Evolutionary conservation across 495 filamentous ascomycete species (phyloP), one percentile per base, ranked within the genome.

Genomic region (Daldinia loculata): DNA sequence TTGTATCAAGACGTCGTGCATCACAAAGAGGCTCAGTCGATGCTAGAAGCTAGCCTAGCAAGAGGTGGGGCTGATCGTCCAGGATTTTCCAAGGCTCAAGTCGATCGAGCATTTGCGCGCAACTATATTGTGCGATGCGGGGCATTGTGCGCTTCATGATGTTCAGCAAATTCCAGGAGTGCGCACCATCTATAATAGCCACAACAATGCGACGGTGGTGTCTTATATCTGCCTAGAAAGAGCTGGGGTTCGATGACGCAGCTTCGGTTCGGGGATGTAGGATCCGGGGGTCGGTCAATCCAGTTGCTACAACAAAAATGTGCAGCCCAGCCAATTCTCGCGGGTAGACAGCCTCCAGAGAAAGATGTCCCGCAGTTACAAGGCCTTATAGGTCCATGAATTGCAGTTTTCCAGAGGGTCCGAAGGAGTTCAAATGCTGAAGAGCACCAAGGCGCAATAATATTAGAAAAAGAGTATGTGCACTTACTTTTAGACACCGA

Each of bases 401-500:
- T 52, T 39, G 43, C 51, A 62, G 36, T 19, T 63, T 50, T 61
- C 34, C 61, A 43, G 53, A 38, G 34, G 52, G n/a, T 66, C 52
- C 41, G 17, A 4, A 26, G 39, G 71, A 72, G 67, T 67, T 66
- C 67, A 56, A 76, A 74, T 69, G 71, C 73, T 51, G 63, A 74
- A 69, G 71, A 71, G 41, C 32, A 57, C 65, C 36, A 45, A 51
- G 3, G 36, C 60, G 64, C 65, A 62, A 59, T 36, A 61, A 59
- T 26, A 62, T n/a, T 26, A 55, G n/a, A 45, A 26, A 69, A 53
- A 61, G 69, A 66, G 60, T 63, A 59, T 32, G 56, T 64, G 67
- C 52, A 77, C 77, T 78, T 76, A 79, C 77, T 78, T 79, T 79
- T 79, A 70, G 70, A 77, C 76, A 78, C 77, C 77, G 73, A 79